Percentiles rank a stretch among this genome's conserved stretches.
phyloP scores from a whole-genome alignment of 805 yeast species.

The Candida pini region DNA sequence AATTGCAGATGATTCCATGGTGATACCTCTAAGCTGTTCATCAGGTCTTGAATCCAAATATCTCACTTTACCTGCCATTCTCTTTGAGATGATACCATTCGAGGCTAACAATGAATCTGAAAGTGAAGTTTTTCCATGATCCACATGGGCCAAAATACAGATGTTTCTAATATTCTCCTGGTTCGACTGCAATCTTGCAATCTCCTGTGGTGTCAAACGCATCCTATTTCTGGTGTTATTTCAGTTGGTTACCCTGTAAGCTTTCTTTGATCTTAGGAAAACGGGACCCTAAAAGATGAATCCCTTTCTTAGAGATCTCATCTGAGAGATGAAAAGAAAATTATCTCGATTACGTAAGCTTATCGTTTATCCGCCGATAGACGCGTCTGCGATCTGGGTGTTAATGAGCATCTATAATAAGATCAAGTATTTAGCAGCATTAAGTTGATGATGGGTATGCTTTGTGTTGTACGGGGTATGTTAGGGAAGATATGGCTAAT shows the following conservation, averaged over 20 bases:
- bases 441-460: no score
- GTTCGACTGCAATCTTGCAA: constrained; percentile 61
- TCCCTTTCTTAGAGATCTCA: no score
- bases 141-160: constrained; percentile 96
- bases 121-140: constrained; percentile 95
- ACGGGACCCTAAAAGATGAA: no score
- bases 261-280: no score
- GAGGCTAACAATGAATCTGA: constrained; percentile 91
- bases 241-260: neutral
- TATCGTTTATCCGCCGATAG: no score
- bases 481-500: no score
- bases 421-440: no score
- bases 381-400: no score
- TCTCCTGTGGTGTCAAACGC: constrained; percentile 60
- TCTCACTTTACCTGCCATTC: constrained; percentile 92
- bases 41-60: constrained; percentile 92
- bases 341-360: no score
- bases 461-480: no score
- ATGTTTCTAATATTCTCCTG: constrained; percentile 76
- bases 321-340: no score
- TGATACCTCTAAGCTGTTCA: constrained; percentile 93
- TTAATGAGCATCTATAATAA: no score
- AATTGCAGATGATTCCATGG: constrained; percentile 96
- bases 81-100: constrained; percentile 91
- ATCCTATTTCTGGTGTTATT: constrained; percentile 14